These are phyloP conservation scores for Silene latifolia DNA, from an alignment of 148 eudicot genomes.

Conservation along the genomic window DNA sequence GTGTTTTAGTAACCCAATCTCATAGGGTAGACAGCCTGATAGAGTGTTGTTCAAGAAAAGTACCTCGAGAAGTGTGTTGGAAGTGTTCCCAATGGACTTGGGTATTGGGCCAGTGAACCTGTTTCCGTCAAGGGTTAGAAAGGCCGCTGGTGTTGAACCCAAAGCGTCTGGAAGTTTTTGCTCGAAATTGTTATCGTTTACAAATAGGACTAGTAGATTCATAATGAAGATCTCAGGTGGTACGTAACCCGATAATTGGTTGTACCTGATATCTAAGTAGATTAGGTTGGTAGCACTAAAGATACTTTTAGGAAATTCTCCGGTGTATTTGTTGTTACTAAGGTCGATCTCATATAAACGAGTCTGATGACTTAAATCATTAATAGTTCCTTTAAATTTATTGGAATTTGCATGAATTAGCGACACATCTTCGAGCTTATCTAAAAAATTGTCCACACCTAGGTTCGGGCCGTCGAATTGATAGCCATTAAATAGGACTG, in stretches of 20 bases:
- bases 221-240: conserved; percentile 36
- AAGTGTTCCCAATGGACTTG: conserved; percentile 29
- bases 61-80: conserved; percentile 28
- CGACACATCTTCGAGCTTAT: conserved; percentile 20
- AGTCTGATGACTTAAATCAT: conserved; percentile 19
- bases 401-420: conserved; percentile 45
- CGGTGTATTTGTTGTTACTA: conserved; percentile 39
- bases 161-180: conserved; percentile 28
- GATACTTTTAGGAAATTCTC: conserved; percentile 33
- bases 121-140: conserved; percentile 44
- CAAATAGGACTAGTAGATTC: conserved; percentile 34
- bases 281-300: conserved; percentile 23
- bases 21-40: conserved; percentile 45
- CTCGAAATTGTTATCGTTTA: conserved; percentile 43
- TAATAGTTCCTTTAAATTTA: conserved; percentile 24
- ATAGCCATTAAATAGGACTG: conserved; percentile 29
- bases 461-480: conserved; percentile 20
- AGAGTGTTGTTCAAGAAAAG: conserved; percentile 35
- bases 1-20: conserved; percentile 37
- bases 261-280: conserved; percentile 46
- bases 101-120: conserved; percentile 43
- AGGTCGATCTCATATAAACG: conserved; percentile 43
- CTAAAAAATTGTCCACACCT: conserved; percentile 19
- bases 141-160: conserved; percentile 32
- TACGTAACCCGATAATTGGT: conserved; percentile 27